Evolutionary conservation across 805 yeast genomes (phyloP).

Genomic region (Pichia scutulata): DNA sequence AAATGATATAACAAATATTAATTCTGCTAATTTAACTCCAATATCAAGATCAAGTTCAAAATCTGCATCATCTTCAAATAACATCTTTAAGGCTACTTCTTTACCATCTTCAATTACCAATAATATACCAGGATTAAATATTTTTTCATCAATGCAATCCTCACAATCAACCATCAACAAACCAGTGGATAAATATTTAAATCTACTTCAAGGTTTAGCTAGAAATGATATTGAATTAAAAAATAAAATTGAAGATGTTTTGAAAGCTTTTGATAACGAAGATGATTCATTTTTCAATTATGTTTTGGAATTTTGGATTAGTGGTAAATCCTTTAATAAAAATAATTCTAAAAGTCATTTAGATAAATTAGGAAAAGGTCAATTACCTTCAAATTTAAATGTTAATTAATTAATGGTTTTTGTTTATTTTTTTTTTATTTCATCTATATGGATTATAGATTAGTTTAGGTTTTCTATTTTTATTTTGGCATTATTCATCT

Average conservation of each 20-base stretch:
- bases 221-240: conserved; percentile 28
- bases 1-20: neutral
- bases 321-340: conserved; percentile 26
- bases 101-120: conserved; percentile 7
- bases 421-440: neutral
- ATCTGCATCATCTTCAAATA: neutral
- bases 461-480: neutral
- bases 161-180: conserved; percentile 11
- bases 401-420: neutral
- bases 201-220: conserved; percentile 23
- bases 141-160: conserved; percentile 3
- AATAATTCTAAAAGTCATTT: conserved; percentile 19
- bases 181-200: conserved; percentile 23
- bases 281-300: conserved; percentile 29
- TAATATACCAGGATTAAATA: conserved; percentile 13
- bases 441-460: neutral
- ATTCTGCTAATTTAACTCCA: conserved; percentile 6
- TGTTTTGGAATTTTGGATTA: conserved; percentile 28
- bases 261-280: conserved; percentile 26
- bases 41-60: conserved; percentile 1
- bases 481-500: neutral
- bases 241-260: conserved; percentile 19
- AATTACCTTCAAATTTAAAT: conserved; percentile 8
- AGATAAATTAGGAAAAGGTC: conserved; percentile 10
- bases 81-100: neutral